phyloP scores from a whole-genome alignment of 1,284 basidiomycete species.

The Amylostereum chailletii region DNA sequence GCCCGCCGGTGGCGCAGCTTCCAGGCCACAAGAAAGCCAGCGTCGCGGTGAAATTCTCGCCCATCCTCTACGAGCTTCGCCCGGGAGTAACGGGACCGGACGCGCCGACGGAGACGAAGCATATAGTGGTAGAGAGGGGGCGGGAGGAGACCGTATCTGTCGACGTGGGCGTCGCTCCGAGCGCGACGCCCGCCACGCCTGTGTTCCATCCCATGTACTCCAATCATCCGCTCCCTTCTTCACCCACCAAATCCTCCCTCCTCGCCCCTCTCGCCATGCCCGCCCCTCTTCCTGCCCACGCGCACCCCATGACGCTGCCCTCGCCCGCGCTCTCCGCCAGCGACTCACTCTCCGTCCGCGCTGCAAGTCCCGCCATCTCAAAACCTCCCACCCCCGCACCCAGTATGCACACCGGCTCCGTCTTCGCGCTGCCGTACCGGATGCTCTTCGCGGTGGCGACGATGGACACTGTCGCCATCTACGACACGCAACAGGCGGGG shows the following conservation, averaged over 20 bases:
- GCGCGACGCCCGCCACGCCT: conserved; percentile 9
- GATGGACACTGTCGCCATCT: conserved; percentile 91
- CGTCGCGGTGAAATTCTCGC: conserved; percentile 90
- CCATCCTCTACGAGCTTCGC: conserved; percentile 85
- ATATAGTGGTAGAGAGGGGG: conserved; percentile 58
- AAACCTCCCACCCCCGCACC: conserved; percentile 42
- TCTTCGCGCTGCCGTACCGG: conserved; percentile 88
- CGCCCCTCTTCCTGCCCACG: conserved; percentile 25
- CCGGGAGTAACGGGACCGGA: conserved; percentile 39
- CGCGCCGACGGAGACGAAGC: conserved; percentile 35
- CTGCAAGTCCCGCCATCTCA: conserved; percentile 47
- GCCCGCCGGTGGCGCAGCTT: conserved; percentile 87
- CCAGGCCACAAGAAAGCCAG: conserved; percentile 96
- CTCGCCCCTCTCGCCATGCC: conserved; percentile 26
- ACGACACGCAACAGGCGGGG: conserved; percentile 94
- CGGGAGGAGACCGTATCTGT: conserved; percentile 57
- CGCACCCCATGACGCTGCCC: conserved; percentile 22
- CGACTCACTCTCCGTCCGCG: conserved; percentile 33
- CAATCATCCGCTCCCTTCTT: conserved; percentile 8
- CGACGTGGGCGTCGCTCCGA: conserved; percentile 35
- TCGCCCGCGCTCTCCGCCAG: conserved; percentile 55
- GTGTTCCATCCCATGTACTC: conserved; percentile 9
- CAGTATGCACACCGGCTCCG: conserved; percentile 32
- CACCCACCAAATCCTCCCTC: conserved; percentile 20
- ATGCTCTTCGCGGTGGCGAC: conserved; percentile 96